Percentiles rank a stretch among this genome's conserved stretches.
These are phyloP conservation scores for Desmodesmus armatus DNA, from an alignment of 139 green algal species.

Conservation along the genomic window DNA sequence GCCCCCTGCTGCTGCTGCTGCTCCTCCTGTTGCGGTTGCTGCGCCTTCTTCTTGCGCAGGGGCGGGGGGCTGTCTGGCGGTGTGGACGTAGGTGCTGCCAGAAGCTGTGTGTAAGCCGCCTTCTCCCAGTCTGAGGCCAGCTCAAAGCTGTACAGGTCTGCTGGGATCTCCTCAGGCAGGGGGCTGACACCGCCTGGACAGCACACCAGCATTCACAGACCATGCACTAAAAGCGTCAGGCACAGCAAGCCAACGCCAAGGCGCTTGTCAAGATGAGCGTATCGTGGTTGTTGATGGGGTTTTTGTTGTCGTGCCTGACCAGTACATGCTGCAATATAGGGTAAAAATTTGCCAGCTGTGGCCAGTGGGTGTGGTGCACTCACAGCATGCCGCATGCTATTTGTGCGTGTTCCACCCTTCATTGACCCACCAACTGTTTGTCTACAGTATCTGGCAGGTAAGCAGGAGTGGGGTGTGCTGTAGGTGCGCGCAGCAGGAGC, in stretches of 20 bases:
- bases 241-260: not conserved
- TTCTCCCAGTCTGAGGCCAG: conserved; percentile 59
- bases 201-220: not conserved
- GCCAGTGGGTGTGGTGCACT: not conserved
- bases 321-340: not conserved
- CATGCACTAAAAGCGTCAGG: no score
- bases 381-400: no score
- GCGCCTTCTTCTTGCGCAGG: not conserved
- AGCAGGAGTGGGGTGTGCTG: no score
- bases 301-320: not conserved
- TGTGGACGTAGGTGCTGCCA: conserved; percentile 11
- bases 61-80: conserved; percentile 30
- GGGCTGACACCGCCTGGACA: conserved; percentile 41
- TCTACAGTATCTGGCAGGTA: no score
- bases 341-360: not conserved
- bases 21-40: conserved; percentile 28
- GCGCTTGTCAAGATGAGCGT: not conserved
- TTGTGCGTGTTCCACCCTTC: no score
- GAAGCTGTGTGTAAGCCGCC: conserved; percentile 47
- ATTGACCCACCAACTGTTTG: no score
- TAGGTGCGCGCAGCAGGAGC: no score
- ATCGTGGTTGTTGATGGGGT: not conserved
- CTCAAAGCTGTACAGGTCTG: conserved; percentile 43
- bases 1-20: not conserved
- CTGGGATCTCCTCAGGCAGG: conserved; percentile 16